These are phyloP conservation scores for Epichloe elymi DNA, from an alignment of 2,329 filamentous ascomycete species.

Conservation along the genomic window DNA sequence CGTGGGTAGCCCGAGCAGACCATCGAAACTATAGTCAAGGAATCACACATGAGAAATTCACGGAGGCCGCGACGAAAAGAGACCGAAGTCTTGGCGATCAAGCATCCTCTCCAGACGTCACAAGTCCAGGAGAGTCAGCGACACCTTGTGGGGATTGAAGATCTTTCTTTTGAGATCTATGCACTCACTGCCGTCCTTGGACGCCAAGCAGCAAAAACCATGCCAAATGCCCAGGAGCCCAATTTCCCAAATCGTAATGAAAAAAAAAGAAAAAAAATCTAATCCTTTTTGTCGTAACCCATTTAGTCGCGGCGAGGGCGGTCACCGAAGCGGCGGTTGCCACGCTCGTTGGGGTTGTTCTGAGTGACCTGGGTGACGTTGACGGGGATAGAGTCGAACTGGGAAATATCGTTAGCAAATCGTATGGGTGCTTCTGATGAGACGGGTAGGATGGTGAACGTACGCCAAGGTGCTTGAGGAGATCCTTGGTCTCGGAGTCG, in stretches of 20 bases:
- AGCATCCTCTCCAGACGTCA: constrained; percentile 57
- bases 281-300: background rate
- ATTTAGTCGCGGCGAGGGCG: constrained; percentile 29
- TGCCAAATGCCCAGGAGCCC: constrained; percentile 32
- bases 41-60: background rate
- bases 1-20: background rate
- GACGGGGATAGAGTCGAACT: constrained; percentile 98
- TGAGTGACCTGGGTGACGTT: constrained; percentile 86
- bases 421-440: background rate
- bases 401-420: constrained; percentile 16
- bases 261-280: background rate
- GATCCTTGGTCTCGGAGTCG: constrained; percentile 95
- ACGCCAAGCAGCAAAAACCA: constrained; percentile 37
- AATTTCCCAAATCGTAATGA: constrained; percentile 16
- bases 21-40: background rate
- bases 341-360: constrained; percentile 72
- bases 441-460: constrained; percentile 29
- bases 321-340: constrained; percentile 62
- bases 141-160: constrained; percentile 64
- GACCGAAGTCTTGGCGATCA: constrained; percentile 59
- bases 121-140: constrained; percentile 56
- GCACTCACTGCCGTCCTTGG: constrained; percentile 43
- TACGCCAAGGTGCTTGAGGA: constrained; percentile 98
- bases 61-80: background rate
- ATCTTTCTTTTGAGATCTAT: constrained; percentile 47